Evolutionary conservation across 2,329 filamentous ascomycete genomes (phyloP), one percentile per base, ranked within the genome.

Genomic region (Phaeosphaeria sp.): DNA sequence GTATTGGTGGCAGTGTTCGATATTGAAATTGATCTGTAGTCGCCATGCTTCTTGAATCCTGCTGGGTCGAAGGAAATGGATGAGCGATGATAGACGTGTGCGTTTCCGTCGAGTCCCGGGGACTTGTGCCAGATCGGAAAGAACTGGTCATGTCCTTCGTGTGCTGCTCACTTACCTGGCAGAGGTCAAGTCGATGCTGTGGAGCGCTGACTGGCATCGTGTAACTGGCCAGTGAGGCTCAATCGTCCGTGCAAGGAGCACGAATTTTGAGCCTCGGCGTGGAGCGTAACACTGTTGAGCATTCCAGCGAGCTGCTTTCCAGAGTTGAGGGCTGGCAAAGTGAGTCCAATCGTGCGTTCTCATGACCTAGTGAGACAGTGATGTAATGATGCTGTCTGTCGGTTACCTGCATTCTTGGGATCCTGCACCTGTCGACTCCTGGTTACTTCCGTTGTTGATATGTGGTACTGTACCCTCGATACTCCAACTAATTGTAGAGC

Each of bases 351-450:
- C 46, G 11, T 8, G 7, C 8, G 15, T 4, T 17, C 3, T 13
- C 25, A 45, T 7, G 13, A 47, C 11, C 40, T 43, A 11, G 43
- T 20, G 21, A 21, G 5, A 53, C 21, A 3, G 8, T 42, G n/a
- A 18, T 18, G 18, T 15, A 46, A 18, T 18, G 15, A n/a, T 40
- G 8, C 50, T 46, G 15, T 36, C 9, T 21, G 11, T n/a, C 15
- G 24, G 43, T 42, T 50, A 18, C 15, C 40, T 33, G 45, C 47
- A 53, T 49, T 36, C n/a, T 56, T 47, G 53, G 43, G 42, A 20
- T 18, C 21, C 42, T 22, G 27, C 9, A 49, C 15, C 27, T 39
- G 48, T 53, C 30, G 5, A 36, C 15, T 20, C 22, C 17, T 30
- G 25, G 47, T 49, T 22, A 22, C 21, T 44, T n/a, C 18, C n/a